Base-by-base conservation (phyloP, 1,139 yeast species). In the Suhomyces choctaworum region DNA sequence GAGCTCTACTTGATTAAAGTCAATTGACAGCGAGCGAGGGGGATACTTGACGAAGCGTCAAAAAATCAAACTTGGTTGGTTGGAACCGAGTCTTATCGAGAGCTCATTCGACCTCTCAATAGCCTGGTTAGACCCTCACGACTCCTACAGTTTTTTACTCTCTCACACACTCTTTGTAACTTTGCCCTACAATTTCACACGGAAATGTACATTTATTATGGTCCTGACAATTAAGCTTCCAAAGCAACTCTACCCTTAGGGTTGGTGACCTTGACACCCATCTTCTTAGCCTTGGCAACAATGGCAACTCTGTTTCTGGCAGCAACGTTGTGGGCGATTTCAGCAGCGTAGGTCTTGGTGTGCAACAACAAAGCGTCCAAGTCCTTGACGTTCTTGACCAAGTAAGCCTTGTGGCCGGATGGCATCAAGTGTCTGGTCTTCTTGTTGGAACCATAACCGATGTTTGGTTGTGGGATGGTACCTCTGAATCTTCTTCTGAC, bases 401-500 rank as follows among this genome's bases (percentile, higher is more conserved):
- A 77, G 81, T 84, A 86, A 62, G 87, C 83, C 82, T 89, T 92
- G 95, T 86, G 96, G 69, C 99, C 99, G 52, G 96, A 86, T 70
- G 97, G 96, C 69, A 80, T 76, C 79, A 92, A 69, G 82, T 82
- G 88, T 77, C 84, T 89, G 70, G 98, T 92, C 82, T 83, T 88
- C 82, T 89, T 92, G 96, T 92, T 89, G 62, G 97, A 89, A 76
- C 98, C 97, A 82, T 87, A 94, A 80, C 99, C 99, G 66, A 94
- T 90, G 80, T 86, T 90, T 80, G 99, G 99, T 82, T 90, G 95
- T 65, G 92, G 80, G 69, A 92, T 86, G 76, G 94, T 84, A 67
- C 98, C 98, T 84, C 97, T 88, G 95, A 92, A 94, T 81, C 97
- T 88, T 82, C 97, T 90, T 83, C 97, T 90, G 72, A 90, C 97